Base-by-base conservation (phyloP, 2,329 filamentous ascomycete genomes). In the Ophiostoma novo-ulmi region DNA sequence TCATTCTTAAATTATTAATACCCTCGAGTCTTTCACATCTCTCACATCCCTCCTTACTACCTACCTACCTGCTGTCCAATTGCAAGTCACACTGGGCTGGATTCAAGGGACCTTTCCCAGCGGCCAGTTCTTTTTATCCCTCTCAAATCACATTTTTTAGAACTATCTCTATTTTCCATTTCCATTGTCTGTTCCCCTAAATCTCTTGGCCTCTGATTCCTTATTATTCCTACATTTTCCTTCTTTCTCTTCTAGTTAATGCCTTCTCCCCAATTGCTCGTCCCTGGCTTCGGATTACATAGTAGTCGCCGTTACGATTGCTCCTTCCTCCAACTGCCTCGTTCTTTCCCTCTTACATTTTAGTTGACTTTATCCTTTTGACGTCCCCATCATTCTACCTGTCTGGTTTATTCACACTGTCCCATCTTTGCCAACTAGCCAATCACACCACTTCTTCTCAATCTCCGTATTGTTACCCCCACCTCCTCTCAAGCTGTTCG, bases 401-500 rank as follows among this genome's bases (percentile, higher is more conserved):
- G 13, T 48, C 44, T 48, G 44, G 17, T 17, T 17, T 20, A 17
- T 48, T 48, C 38, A 39, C 38, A 39, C 38, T 39, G 38, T 39
- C 38, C 38, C 31, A 22, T 55, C 26, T 41, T 38, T 22, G 2
- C 22, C 52, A 22, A 58, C 14, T 36, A 13, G n/a, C 38, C 41
- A 11, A 35, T 66, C 67, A 36, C 58, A 22, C n/a, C 61, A 35
- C 13, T n/a, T 71, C 31, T 63, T 26, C 52, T 63, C 39, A 52
- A 26, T 31, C 67, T 69, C 22, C 41, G 41, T 44, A 22, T 55
- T 10, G 39, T 20, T 55, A 58, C 22, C n/a, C 52, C 52, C 52
- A 26, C 52, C 20, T 38, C 67, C 48, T 55, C 48, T 20, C 52
- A 58, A 58, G 52, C 52, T 70, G 66, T 48, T 20, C 13, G 52